These are phyloP conservation scores for Austropuccinia psidii DNA, from an alignment of 1,284 basidiomycete species.

Conservation along the genomic window DNA sequence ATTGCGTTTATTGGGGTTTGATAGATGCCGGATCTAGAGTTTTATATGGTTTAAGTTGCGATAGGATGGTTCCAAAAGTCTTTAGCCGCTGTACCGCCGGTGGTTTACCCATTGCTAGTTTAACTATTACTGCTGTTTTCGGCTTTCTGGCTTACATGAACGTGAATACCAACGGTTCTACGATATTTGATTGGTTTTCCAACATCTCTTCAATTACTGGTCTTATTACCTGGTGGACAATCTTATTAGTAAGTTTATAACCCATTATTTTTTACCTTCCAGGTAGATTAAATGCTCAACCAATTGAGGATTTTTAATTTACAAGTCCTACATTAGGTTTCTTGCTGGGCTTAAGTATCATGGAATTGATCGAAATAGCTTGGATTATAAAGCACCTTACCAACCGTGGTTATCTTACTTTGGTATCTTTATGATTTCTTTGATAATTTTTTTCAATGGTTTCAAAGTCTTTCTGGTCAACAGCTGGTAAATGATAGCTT, in stretches of 20 bases:
- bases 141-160: slow-evolving; percentile 66
- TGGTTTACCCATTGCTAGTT: slow-evolving; percentile 67
- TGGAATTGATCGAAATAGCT: slow-evolving; percentile 58
- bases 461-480: slow-evolving; percentile 58
- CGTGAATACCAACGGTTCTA: slow-evolving; percentile 55
- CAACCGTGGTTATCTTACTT: slow-evolving; percentile 69
- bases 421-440: slow-evolving; percentile 53
- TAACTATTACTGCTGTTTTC: slow-evolving; percentile 62
- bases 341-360: slow-evolving; percentile 65
- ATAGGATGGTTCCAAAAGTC: slow-evolving; percentile 67
- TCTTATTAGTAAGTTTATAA: slow-evolving; percentile 53
- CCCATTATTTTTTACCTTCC: neutral
- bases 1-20: too few relatives aligned
- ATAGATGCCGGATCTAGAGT: slow-evolving; percentile 40
- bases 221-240: slow-evolving; percentile 41
- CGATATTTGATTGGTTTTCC: slow-evolving; percentile 66
- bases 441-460: slow-evolving; percentile 63
- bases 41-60: slow-evolving; percentile 62
- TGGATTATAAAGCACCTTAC: slow-evolving; percentile 60
- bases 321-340: slow-evolving; percentile 71
- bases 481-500: slow-evolving; percentile 62
- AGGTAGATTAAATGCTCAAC: slow-evolving; percentile 39
- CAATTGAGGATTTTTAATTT: slow-evolving; percentile 49
- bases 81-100: slow-evolving; percentile 61
- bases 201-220: slow-evolving; percentile 8